A percentile compares a stretch with the other conserved stretches of the same genome.
Conservation (phyloP, 257 asterid species). For the Cynanchum wilfordii region DNA sequence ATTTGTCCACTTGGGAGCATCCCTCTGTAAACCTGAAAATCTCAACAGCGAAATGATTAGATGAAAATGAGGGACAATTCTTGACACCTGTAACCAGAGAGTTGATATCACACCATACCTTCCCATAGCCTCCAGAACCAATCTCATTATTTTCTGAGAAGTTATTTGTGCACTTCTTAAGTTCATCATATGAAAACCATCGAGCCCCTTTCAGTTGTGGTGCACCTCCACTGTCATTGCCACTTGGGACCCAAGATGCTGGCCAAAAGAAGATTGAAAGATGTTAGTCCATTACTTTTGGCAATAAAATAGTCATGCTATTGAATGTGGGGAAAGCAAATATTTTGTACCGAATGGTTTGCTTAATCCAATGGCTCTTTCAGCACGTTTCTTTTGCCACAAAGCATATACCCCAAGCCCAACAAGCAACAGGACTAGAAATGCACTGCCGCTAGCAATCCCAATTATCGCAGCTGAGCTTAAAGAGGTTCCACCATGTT, state of each 20-base stretch:
- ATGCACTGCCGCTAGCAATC: slow-evolving; percentile 57
- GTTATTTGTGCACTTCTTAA: slow-evolving; percentile 73
- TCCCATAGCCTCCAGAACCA: slow-evolving; percentile 98
- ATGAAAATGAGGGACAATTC: background rate
- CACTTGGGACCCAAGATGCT: slow-evolving; percentile 92
- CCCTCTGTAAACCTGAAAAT: slow-evolving; percentile 73
- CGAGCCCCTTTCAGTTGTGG: slow-evolving; percentile 96
- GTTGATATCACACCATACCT: slow-evolving; percentile 34
- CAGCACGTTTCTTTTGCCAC: slow-evolving; percentile 77
- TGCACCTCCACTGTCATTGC: slow-evolving; percentile 85
- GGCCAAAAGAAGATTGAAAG: slow-evolving; percentile 13
- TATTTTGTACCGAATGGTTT: slow-evolving; percentile 71
- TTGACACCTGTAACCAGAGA: background rate
- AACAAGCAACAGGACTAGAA: slow-evolving; percentile 56
- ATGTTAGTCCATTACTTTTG: background rate
- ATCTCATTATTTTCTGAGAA: slow-evolving; percentile 68
- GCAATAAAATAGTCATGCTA: background rate
- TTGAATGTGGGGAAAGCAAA: background rate
- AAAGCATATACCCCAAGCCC: slow-evolving; percentile 62
- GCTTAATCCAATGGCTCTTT: slow-evolving; percentile 69
- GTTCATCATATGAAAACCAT: slow-evolving; percentile 92
- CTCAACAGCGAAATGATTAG: slow-evolving; percentile 3
- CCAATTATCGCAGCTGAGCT: slow-evolving; percentile 56
- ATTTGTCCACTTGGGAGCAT: slow-evolving; percentile 57
- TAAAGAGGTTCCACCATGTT: slow-evolving; percentile 33